phyloP scores from a whole-genome alignment of 768 basidiomycete genomes.

The Xerocomellus intermedius region DNA sequence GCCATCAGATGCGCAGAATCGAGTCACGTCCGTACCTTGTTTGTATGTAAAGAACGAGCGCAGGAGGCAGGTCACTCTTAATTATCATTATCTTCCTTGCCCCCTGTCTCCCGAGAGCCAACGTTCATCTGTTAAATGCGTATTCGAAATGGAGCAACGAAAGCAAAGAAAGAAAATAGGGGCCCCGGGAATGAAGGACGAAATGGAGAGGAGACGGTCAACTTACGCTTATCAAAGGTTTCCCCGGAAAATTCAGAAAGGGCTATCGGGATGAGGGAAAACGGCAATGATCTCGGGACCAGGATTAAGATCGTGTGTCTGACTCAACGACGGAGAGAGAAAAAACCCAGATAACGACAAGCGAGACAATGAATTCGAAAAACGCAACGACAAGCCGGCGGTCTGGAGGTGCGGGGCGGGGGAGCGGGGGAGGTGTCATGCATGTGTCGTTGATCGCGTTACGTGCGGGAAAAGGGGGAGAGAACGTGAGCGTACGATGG shows the following conservation, averaged over 20 bases:
- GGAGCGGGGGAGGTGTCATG: neutral
- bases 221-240: neutral
- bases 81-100: neutral
- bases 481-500: neutral
- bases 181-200: conserved; percentile 10
- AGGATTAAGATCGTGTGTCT: neutral
- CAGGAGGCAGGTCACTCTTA: neutral
- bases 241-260: neutral
- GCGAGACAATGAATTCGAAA: conserved; percentile 4
- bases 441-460: conserved; percentile 2
- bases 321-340: neutral
- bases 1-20: conserved; percentile 20
- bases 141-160: neutral
- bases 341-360: neutral
- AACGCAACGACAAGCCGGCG: conserved; percentile 4
- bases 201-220: neutral
- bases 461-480: neutral
- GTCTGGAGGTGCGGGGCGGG: conserved; percentile 2
- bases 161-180: neutral
- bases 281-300: neutral
- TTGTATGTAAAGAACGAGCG: conserved; percentile 14
- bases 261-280: neutral
- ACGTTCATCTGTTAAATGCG: neutral
- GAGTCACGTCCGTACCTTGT: conserved; percentile 5
- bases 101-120: neutral